Conservation (phyloP, 805 yeast species). For the Nakazawaea ambrosiae region DNA sequence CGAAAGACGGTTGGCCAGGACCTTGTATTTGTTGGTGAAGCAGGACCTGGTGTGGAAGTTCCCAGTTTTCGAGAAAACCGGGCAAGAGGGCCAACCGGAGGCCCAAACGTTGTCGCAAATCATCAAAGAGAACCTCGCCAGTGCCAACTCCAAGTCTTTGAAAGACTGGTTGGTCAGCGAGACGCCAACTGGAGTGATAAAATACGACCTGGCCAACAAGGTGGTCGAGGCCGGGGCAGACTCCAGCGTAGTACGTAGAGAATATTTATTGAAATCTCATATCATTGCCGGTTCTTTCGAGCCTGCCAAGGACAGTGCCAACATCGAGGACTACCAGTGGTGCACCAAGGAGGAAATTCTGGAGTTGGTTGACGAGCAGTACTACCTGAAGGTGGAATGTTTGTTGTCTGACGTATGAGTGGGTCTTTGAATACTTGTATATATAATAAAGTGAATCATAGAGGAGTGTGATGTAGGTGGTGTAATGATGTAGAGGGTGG, state of each 20-base stretch:
- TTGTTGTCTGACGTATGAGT: conserved; percentile 26
- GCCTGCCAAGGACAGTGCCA: conserved; percentile 30
- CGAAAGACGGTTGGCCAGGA: conserved; percentile 73
- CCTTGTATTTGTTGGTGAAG: conserved; percentile 69
- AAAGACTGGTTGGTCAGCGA: conserved; percentile 90
- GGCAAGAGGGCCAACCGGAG: conserved; percentile 45
- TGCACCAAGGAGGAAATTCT: conserved; percentile 72
- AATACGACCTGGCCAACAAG: conserved; percentile 26
- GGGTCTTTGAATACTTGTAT: neutral
- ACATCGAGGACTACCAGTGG: conserved; percentile 63
- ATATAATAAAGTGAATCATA: too few species aligned
- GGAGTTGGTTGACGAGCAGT: conserved; percentile 41
- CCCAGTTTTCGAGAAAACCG: conserved; percentile 56
- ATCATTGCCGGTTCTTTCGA: conserved; percentile 77
- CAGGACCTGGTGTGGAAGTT: conserved; percentile 55
- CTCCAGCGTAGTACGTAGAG: conserved; percentile 29
- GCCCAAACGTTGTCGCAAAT: conserved; percentile 63
- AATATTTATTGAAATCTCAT: conserved; percentile 79
- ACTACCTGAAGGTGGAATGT: conserved; percentile 49
- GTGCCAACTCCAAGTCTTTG: conserved; percentile 66
- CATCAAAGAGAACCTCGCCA: conserved; percentile 69
- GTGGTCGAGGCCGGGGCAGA: conserved; percentile 17
- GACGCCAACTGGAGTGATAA: conserved; percentile 71
- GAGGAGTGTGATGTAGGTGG: too few species aligned
- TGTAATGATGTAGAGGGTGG: too few species aligned